Evolutionary conservation across 805 yeast genomes (phyloP), one percentile per base, ranked within the genome.

Genomic region (Cyberlindnera veronae): DNA sequence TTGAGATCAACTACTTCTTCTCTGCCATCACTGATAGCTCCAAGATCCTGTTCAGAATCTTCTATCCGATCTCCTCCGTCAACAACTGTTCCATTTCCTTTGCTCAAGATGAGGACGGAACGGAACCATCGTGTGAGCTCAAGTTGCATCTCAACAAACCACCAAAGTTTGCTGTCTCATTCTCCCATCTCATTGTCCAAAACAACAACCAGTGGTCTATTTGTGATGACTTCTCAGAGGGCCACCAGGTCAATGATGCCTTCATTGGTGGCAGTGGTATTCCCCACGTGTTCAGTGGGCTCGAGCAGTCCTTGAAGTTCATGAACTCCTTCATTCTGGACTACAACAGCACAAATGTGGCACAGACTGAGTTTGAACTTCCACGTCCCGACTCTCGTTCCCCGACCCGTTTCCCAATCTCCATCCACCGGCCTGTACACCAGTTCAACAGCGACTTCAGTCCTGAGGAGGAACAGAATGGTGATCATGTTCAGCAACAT

Each of bases 221-320:
- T 19, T 84, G 91, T 61, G 91, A 83, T 42, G 95, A 85, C 61
- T 85, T 85, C 50, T 79, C 87, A 43, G 93, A 84, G 53, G 90
- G 86, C 12, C 88, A 82, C 53, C 91, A 84, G 56, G 93, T 85
- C 6, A 77, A 77, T 39, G 73, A 71, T 42, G 91, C 93, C 0
- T 77, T 67, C 55, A 65, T 70, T 22, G 79, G 78, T 4, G 85
- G 86, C 2, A 68, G 77, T 3, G 72, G 74, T 16, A 67, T 78
- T 12, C 89, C 90, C 1, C 93, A 84, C 60, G 76, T 81, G 2
- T 61, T 84, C 29, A 79, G 76, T 18, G 93, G 91, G 1, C 58
- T 66, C 10, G 68, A 66, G 51, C 64, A 62, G 32, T 72, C 81
- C 2, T 60, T 79, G 35, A 72, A 69, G 44, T 76, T 69, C 46